phyloP scores from a whole-genome alignment of 2,329 filamentous ascomycete species.

The Calonectria multiphialidica region DNA sequence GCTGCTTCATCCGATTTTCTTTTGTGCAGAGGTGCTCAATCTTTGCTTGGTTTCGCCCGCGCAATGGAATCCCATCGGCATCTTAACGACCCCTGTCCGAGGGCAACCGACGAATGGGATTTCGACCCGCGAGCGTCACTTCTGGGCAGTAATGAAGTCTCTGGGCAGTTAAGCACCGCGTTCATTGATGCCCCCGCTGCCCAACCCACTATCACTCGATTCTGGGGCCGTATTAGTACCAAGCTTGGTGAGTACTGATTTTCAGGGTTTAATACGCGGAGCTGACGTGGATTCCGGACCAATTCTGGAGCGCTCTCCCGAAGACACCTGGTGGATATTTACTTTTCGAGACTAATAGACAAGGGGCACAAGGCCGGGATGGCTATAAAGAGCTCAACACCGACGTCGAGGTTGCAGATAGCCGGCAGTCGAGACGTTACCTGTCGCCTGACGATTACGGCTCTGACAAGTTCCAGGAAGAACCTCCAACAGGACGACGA shows the following conservation, averaged over 20 bases:
- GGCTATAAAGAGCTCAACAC: background rate
- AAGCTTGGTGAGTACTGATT: background rate
- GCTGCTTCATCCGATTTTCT: background rate
- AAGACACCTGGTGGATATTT: background rate
- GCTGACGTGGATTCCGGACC: slow-evolving; percentile 10
- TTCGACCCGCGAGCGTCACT: background rate
- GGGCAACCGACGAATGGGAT: background rate
- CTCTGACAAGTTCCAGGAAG: background rate
- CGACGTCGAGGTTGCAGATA: background rate
- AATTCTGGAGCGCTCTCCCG: slow-evolving; percentile 3
- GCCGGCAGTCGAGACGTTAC: background rate
- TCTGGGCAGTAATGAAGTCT: background rate
- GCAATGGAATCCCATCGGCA: background rate
- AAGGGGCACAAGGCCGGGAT: background rate
- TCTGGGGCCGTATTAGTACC: background rate
- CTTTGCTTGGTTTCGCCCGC: background rate
- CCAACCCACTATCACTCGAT: background rate
- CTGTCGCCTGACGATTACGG: background rate
- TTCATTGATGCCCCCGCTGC: background rate
- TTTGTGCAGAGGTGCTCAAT: background rate
- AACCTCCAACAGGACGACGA: background rate
- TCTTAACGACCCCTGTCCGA: background rate
- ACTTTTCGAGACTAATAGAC: background rate
- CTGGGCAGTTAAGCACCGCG: background rate
- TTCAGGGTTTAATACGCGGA: background rate